Percentiles rank a stretch among this genome's conserved stretches.
Conservation (phyloP, 169 alveolate species). For the Cystoisospora suis region DNA sequence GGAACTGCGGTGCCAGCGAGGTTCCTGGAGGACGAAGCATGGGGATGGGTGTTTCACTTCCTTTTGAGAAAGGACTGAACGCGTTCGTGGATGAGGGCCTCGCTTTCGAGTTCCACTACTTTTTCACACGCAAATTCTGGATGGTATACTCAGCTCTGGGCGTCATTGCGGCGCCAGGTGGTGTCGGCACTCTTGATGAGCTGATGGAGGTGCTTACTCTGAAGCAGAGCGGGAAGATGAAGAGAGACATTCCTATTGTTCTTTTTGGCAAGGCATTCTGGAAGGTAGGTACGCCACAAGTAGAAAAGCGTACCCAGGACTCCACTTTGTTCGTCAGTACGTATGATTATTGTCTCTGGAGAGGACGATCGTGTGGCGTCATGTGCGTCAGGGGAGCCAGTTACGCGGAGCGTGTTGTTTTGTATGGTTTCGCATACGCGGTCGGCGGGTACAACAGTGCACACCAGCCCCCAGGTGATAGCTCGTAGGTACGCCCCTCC, state of each 20-base stretch:
- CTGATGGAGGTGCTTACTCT: conserved; percentile 75
- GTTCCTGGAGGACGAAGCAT: conserved; percentile 70
- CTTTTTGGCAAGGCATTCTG: conserved; percentile 74
- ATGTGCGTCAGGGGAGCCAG: no score
- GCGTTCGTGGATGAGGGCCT: conserved; percentile 68
- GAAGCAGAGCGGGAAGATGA: conserved; percentile 73
- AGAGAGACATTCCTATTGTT: conserved; percentile 74
- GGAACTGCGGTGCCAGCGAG: conserved; percentile 73
- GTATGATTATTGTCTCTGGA: no score
- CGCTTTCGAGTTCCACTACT: conserved; percentile 78
- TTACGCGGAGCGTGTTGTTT: no score
- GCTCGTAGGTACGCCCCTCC: no score
- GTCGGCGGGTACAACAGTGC: no score
- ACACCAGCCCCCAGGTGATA: no score
- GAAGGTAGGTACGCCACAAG: conserved; percentile 33
- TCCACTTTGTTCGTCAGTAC: no score
- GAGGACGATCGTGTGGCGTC: no score
- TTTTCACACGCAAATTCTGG: conserved; percentile 80
- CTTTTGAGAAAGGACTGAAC: conserved; percentile 75
- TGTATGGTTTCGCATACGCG: no score
- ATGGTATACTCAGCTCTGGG: conserved; percentile 68
- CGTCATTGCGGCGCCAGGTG: conserved; percentile 74
- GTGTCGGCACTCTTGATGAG: conserved; percentile 79
- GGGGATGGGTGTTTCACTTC: conserved; percentile 77
- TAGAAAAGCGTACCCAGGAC: background rate